These are phyloP conservation scores for Xylaria curta DNA, from an alignment of 495 filamentous ascomycete species.

Conservation along the genomic window DNA sequence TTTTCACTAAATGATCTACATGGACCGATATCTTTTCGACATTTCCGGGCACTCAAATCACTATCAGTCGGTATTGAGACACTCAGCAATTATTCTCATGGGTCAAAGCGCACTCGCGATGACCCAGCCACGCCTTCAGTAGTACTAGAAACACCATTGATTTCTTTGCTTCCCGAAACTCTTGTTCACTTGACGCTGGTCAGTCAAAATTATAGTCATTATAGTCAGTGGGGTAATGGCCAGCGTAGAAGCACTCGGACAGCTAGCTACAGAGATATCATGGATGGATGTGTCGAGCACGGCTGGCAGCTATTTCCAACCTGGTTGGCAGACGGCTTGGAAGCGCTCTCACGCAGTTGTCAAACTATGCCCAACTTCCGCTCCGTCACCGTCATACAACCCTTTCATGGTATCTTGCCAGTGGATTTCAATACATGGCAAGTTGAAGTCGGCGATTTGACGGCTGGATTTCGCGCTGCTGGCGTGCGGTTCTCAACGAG, in stretches of 20 bases:
- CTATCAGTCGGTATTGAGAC: not conserved
- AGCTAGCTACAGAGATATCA: not conserved
- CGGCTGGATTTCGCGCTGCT: not conserved
- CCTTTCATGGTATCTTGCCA: not conserved
- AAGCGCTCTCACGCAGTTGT: not conserved
- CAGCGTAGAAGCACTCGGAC: not conserved
- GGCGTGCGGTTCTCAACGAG: not conserved
- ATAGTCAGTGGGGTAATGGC: not conserved
- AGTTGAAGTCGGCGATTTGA: not conserved
- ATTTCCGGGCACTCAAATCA: not conserved
- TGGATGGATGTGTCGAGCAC: not conserved
- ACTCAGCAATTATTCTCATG: not conserved
- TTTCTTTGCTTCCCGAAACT: conserved; percentile 3
- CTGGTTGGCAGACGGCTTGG: not conserved
- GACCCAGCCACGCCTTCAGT: not conserved
- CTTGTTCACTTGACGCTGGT: not conserved
- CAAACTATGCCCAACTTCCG: not conserved
- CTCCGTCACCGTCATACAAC: not conserved
- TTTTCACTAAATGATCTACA: not conserved
- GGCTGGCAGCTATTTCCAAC: not conserved
- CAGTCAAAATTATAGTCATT: not conserved
- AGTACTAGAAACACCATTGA: not conserved
- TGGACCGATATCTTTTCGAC: conserved; percentile 3
- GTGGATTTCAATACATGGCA: not conserved
- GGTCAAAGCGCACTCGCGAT: too few relatives aligned